Percentiles rank a stretch among this genome's conserved stretches.
Evolutionary conservation across 1,284 basidiomycete species (phyloP).

Genomic region (Ustilago cynodontis): DNA sequence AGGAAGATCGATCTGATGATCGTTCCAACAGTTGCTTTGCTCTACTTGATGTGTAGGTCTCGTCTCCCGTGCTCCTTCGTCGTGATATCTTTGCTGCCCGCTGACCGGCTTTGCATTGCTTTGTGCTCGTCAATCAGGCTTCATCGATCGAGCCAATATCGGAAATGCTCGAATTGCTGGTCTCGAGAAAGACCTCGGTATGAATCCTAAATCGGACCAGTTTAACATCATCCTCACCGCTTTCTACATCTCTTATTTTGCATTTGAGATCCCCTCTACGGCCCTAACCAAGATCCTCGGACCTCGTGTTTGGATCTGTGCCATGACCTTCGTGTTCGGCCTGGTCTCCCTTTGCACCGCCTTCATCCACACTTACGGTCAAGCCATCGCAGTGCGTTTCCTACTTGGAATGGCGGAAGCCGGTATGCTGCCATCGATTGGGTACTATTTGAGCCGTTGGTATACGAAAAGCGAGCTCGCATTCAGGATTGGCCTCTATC

Average conservation of each 20-base stretch:
- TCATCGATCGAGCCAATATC: slow-evolving; percentile 51
- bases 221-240: slow-evolving; percentile 62
- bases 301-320: slow-evolving; percentile 69
- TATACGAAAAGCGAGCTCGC: slow-evolving; percentile 68
- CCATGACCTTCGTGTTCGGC: slow-evolving; percentile 57
- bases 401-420: slow-evolving; percentile 70
- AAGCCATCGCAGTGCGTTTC: slow-evolving; percentile 69
- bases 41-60: slow-evolving; percentile 41
- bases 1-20: slow-evolving; percentile 64
- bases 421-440: slow-evolving; percentile 64
- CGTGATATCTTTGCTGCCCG: too few relatives aligned
- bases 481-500: slow-evolving; percentile 68
- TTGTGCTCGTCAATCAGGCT: slow-evolving; percentile 3
- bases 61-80: too few relatives aligned
- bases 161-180: slow-evolving; percentile 63
- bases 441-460: slow-evolving; percentile 68
- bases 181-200: slow-evolving; percentile 55
- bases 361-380: slow-evolving; percentile 66
- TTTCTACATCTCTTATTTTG: slow-evolving; percentile 51
- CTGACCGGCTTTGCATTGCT: too few relatives aligned
- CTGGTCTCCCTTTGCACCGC: slow-evolving; percentile 54
- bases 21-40: slow-evolving; percentile 53
- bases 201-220: slow-evolving; percentile 51
- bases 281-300: slow-evolving; percentile 73
- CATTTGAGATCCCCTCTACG: slow-evolving; percentile 75